These are phyloP conservation scores for Volvox carteri DNA, from an alignment of 163 green algal species.

Conservation along the genomic window DNA sequence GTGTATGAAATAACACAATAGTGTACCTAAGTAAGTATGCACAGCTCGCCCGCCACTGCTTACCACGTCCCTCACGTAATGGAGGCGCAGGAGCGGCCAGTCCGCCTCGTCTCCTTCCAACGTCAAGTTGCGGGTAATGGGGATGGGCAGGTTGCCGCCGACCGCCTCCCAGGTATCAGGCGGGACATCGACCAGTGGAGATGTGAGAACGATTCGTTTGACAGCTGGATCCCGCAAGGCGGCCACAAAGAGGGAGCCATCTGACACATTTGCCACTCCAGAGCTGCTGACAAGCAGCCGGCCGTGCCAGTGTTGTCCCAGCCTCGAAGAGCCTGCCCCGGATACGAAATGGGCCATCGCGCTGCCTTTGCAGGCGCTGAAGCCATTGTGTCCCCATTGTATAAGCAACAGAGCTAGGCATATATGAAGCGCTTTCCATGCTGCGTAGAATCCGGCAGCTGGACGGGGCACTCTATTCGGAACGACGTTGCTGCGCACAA, in stretches of 20 bases:
- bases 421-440: no score
- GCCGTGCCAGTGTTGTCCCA: no score
- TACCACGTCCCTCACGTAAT: slow-evolving; percentile 30
- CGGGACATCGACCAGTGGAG: background rate
- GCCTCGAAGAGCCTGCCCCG: no score
- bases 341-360: no score
- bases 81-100: background rate
- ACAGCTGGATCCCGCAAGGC: background rate
- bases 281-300: no score
- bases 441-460: no score
- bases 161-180: background rate
- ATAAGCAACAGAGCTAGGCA: no score
- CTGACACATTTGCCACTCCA: background rate
- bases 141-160: background rate
- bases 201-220: background rate
- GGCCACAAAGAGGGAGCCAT: background rate
- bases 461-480: no score
- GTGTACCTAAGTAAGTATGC: background rate
- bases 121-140: background rate
- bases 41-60: no score
- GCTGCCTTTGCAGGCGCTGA: no score
- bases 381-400: no score
- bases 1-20: background rate
- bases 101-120: background rate
- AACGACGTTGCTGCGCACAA: no score